Base-by-base conservation (phyloP, 352 stramenopile genomes). In the Phytophthora quininea region DNA sequence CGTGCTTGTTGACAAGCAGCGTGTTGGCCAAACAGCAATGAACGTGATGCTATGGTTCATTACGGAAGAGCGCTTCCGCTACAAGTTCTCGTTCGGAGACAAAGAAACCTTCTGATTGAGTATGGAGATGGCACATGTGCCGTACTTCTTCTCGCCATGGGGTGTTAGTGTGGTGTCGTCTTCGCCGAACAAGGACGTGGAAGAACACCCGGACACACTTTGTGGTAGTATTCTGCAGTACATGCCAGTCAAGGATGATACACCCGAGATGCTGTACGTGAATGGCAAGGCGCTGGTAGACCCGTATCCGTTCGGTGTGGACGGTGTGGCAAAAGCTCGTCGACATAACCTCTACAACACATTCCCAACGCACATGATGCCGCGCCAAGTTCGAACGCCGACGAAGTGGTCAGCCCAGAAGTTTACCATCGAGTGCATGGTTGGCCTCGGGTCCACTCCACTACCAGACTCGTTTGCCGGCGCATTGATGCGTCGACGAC, bases 311-410 rank as follows among this genome's bases (percentile, higher is more conserved):
- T 73, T 59, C 24, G 71, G 71, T 24, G 51, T 81, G 4, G 58
- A 76, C 3, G 38, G 46, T 3, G 33, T 73, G 15, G 63, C 37
- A 10, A 76, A 42, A 3, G 51, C 62, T 0, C 48, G 54, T 15
- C 49, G 57, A 9, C 82, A 87, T 48, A 69, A 66, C 35, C 31
- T 86, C 32, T 86, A 77, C 64, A 86, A 88, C 47, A 51, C 59
- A 3, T 76, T 77, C 4, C 83, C 80, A 33, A 86, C 69, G 0
- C 76, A 91, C 68, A 67, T 93, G 48, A 79, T 73, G 32, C 83
- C 84, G 11, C 71, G 75, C 14, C 68, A 82, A 52, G 53, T 52
- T 24, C 80, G 79, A 2, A 68, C 38, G 43, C 30, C 56, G n/a
- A 63, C 35, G 9, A 64, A 69, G 14, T 19, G n/a, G 19, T 69